Base-by-base conservation (phyloP, 2,329 filamentous ascomycete species). In the Gremmenia infestans region DNA sequence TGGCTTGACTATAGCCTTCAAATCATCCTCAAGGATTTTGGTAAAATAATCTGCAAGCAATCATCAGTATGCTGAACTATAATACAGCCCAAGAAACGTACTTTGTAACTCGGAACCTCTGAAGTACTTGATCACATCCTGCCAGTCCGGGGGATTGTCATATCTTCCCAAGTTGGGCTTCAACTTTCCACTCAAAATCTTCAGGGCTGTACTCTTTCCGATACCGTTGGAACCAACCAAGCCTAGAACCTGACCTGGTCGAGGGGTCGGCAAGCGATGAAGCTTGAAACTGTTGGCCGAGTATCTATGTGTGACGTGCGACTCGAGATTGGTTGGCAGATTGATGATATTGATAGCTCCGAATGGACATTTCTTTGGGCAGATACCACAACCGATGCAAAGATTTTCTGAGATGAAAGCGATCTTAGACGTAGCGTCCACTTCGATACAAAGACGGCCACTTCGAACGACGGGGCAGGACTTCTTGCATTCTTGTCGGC, bases 271-370 rank as follows among this genome's bases (percentile, higher is more conserved):
- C 70, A 97, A 81, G 67, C 95, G 87, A 76, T 99, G 94, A 65
- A 99, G 85, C 82, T 99, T 99, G 85, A 99, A 99, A 78, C 92
- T 97, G 82, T 99, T 99, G 73, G 94, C 93, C 54, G 93, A 96
- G 80, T 99, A 99, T 72, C 94, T 89, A 75, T 99, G 95, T 66
- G 94, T 97, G 70, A 99, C 91, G 74, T 97, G 89, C 64, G 88
- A 95, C 76, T 99, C 94, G 74, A 99, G 88, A 77, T 99, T 99
- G 73, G 94, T 99, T 67, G 95, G 94, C 81, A 99, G 79, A 80
- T 99, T 99, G 91, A 99, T 99, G 75, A 99, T 99, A 74, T 93
- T 95, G 77, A 99, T 99, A 68, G 94, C 94, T 71, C 92, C 88
- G 76, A 99, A 99, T 15, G 94, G 94, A 74, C 94, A 99, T 76